Evolutionary conservation across 2,329 filamentous ascomycete species (phyloP).

Genomic region (Penicillium corylophilum): DNA sequence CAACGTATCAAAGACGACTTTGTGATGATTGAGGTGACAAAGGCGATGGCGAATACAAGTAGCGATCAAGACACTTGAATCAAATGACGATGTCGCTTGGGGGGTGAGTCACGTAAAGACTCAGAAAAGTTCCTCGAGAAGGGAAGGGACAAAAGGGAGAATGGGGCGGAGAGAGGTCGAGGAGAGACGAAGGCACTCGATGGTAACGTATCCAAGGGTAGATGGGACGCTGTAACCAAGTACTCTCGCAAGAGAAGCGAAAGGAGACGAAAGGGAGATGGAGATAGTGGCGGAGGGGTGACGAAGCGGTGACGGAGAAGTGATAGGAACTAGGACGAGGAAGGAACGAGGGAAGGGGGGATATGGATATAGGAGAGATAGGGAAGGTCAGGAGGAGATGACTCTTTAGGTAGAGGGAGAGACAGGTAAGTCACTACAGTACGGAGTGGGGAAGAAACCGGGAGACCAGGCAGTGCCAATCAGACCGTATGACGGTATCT

Average conservation of each 20-base stretch:
- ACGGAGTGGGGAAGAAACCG: constrained; percentile 14
- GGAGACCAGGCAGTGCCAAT: constrained; percentile 12
- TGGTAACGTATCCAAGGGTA: background rate
- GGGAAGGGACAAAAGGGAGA: background rate
- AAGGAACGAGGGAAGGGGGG: constrained; percentile 17
- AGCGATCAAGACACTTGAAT: constrained; percentile 1
- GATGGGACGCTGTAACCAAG: constrained; percentile 10
- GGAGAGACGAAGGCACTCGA: constrained; percentile 16
- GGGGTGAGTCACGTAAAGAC: constrained; percentile 1
- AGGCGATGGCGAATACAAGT: constrained; percentile 2
- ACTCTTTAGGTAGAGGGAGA: background rate
- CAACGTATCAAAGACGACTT: background rate
- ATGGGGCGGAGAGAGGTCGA: constrained; percentile 4
- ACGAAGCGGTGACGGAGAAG: constrained; percentile 10
- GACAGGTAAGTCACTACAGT: background rate
- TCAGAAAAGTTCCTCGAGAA: background rate
- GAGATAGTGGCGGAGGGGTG: constrained; percentile 5
- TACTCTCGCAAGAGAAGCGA: constrained; percentile 6
- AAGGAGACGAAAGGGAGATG: constrained; percentile 10
- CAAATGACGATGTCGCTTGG: background rate
- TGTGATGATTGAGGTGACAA: constrained; percentile 4
- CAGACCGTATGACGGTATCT: background rate
- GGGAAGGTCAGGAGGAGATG: constrained; percentile 16
- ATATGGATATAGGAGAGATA: constrained; percentile 15
- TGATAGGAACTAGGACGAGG: constrained; percentile 9